Percentiles rank a stretch among this genome's conserved stretches.
Conservation (phyloP, 495 filamentous ascomycete species). For the Lasiosphaeriaceae sp. region DNA sequence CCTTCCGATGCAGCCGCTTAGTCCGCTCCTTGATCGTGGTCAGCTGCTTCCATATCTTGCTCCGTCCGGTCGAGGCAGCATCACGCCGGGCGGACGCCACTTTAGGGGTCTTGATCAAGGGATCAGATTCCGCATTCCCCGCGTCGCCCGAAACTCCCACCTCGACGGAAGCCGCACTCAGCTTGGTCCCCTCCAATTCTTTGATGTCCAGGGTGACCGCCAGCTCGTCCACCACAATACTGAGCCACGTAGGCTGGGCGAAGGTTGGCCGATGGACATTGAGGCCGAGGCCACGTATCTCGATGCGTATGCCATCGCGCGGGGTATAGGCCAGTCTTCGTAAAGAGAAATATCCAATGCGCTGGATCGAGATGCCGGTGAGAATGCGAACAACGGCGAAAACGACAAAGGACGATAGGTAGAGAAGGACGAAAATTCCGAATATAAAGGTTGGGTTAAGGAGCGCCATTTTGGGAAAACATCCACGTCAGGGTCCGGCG, state of each 20-base stretch:
- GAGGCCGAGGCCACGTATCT: constrained; percentile 83
- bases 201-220: constrained; percentile 77
- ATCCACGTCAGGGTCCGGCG: constrained; percentile 13
- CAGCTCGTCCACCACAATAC: constrained; percentile 78
- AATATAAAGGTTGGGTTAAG: constrained; percentile 74
- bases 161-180: constrained; percentile 19
- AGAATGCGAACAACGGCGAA: constrained; percentile 90
- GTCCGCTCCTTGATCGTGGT: constrained; percentile 75
- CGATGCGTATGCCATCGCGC: constrained; percentile 79
- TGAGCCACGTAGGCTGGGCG: constrained; percentile 95
- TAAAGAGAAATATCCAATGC: constrained; percentile 86
- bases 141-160: constrained; percentile 21
- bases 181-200: constrained; percentile 49
- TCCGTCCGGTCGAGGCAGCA: constrained; percentile 40
- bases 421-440: constrained; percentile 76
- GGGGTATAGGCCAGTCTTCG: constrained; percentile 85
- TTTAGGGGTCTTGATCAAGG: constrained; percentile 19
- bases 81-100: constrained; percentile 20
- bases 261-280: constrained; percentile 90
- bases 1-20: constrained; percentile 78
- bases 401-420: constrained; percentile 86
- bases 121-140: constrained; percentile 15
- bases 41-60: constrained; percentile 73
- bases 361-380: constrained; percentile 93
- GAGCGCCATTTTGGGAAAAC: constrained; percentile 41